A percentile compares a stretch with the other conserved stretches of the same genome.
These are phyloP conservation scores for Aspergillus ibericus DNA, from an alignment of 2,329 filamentous ascomycete genomes.

Conservation along the genomic window DNA sequence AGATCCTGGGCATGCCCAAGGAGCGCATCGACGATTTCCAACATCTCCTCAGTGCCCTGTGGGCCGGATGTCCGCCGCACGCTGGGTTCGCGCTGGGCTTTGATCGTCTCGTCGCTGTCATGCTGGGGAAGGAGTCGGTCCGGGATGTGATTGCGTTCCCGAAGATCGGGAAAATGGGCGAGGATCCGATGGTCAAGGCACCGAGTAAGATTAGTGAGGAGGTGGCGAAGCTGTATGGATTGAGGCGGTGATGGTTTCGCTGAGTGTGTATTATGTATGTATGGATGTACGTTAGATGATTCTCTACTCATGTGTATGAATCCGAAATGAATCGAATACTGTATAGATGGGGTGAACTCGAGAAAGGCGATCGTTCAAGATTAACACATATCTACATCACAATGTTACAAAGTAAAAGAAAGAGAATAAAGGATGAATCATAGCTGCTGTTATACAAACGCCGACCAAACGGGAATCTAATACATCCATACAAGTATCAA, in stretches of 20 bases:
- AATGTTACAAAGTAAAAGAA: not conserved
- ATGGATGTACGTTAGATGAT: not conserved
- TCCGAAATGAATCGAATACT: not conserved
- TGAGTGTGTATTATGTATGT: not conserved
- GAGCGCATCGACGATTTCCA: slow-evolving; percentile 75
- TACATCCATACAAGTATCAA: not conserved
- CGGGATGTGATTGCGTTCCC: slow-evolving; percentile 96
- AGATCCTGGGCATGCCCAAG: slow-evolving; percentile 76
- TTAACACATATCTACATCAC: not conserved
- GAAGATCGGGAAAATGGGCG: slow-evolving; percentile 85
- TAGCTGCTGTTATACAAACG: slow-evolving; percentile 4
- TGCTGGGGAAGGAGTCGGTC: slow-evolving; percentile 75
- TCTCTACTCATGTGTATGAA: not conserved
- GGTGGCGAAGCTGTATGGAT: slow-evolving; percentile 60
- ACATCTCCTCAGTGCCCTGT: slow-evolving; percentile 79
- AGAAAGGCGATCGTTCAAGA: not conserved
- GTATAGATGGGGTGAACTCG: not conserved
- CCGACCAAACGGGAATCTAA: not conserved
- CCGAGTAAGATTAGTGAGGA: slow-evolving; percentile 67
- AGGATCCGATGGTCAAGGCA: slow-evolving; percentile 79
- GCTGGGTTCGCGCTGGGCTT: slow-evolving; percentile 92
- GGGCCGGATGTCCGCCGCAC: slow-evolving; percentile 88
- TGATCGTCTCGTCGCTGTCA: slow-evolving; percentile 77
- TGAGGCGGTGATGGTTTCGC: slow-evolving; percentile 29
- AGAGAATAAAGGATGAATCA: not conserved